A percentile compares a stretch with the other conserved stretches of the same genome.
Conservation (phyloP, 2,329 filamentous ascomycete genomes). For the Talaromyces islandicus region DNA sequence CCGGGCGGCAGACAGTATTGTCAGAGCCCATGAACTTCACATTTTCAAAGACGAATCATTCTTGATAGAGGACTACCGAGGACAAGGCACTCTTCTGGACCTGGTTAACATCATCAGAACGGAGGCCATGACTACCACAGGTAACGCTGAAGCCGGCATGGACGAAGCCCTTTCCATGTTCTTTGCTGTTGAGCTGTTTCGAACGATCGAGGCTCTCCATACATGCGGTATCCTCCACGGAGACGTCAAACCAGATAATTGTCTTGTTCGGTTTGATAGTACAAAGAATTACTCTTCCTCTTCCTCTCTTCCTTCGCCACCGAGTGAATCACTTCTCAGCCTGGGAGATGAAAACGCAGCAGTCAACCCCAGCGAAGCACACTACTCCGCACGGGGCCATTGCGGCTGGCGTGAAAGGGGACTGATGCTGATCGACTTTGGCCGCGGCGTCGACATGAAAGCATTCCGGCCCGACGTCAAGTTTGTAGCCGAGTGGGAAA, state of each 20-base stretch:
- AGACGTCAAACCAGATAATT: conserved; percentile 93
- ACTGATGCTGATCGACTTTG: conserved; percentile 87
- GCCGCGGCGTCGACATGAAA: conserved; percentile 87
- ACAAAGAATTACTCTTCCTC: conserved; percentile 16
- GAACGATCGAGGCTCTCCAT: conserved; percentile 84
- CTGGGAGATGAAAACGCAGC: conserved; percentile 19
- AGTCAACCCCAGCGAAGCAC: conserved; percentile 29
- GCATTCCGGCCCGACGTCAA: conserved; percentile 69
- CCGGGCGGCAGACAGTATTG: conserved; percentile 69
- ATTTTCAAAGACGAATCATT: conserved; percentile 87
- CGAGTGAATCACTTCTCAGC: conserved; percentile 24
- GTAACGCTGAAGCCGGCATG: conserved; percentile 58
- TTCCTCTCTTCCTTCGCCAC: conserved; percentile 17
- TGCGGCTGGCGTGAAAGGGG: conserved; percentile 77
- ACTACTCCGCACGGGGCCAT: conserved; percentile 67
- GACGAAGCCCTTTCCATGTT: conserved; percentile 94
- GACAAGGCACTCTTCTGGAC: conserved; percentile 90
- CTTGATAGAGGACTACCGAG: conserved; percentile 77
- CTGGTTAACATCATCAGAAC: conserved; percentile 79
- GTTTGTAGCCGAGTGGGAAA: conserved; percentile 96
- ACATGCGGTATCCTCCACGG: conserved; percentile 75
- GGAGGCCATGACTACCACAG: conserved; percentile 49
- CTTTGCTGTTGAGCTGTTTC: conserved; percentile 84
- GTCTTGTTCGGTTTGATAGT: conserved; percentile 74
- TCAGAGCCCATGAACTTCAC: conserved; percentile 83